Evolutionary conservation across 2,329 filamentous ascomycete species (phyloP).

Genomic region (Drechslera avenae): DNA sequence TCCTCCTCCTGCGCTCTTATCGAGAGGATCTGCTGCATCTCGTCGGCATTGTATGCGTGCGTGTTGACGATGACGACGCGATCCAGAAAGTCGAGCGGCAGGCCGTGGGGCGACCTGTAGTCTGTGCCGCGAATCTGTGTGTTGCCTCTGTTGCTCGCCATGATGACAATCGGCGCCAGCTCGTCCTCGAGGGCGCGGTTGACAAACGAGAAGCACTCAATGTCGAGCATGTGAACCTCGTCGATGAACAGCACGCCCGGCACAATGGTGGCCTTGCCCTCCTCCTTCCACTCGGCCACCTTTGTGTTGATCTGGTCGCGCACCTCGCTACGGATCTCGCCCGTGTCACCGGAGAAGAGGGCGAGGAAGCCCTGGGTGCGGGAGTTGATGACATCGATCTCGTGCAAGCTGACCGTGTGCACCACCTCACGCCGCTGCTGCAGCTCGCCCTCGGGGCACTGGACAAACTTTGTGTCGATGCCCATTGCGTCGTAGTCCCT

Average conservation of each 20-base stretch:
- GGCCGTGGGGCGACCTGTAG: slow-evolving; percentile 89
- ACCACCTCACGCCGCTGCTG: slow-evolving; percentile 97
- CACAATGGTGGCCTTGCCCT: slow-evolving; percentile 97
- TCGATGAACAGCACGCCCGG: slow-evolving; percentile 98
- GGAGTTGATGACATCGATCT: slow-evolving; percentile 99
- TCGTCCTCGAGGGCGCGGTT: slow-evolving; percentile 96
- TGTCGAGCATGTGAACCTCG: slow-evolving; percentile 99
- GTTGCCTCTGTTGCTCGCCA: slow-evolving; percentile 95
- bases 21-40: slow-evolving; percentile 89
- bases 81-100: slow-evolving; percentile 95
- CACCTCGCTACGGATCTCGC: slow-evolving; percentile 96
- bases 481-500: slow-evolving; percentile 99
- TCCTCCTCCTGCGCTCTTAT: slow-evolving; percentile 97
- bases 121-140: slow-evolving; percentile 91
- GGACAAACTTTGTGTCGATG: slow-evolving; percentile 95
- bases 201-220: slow-evolving; percentile 98
- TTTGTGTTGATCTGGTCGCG: slow-evolving; percentile 99
- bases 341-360: slow-evolving; percentile 96
- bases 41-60: slow-evolving; percentile 77
- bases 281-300: slow-evolving; percentile 98
- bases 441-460: slow-evolving; percentile 95
- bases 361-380: slow-evolving; percentile 97
- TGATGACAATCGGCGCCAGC: slow-evolving; percentile 95
- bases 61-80: slow-evolving; percentile 96
- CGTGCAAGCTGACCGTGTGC: slow-evolving; percentile 94